Conservation (phyloP, 257 asterid genomes). For the Solanum okadae region DNA sequence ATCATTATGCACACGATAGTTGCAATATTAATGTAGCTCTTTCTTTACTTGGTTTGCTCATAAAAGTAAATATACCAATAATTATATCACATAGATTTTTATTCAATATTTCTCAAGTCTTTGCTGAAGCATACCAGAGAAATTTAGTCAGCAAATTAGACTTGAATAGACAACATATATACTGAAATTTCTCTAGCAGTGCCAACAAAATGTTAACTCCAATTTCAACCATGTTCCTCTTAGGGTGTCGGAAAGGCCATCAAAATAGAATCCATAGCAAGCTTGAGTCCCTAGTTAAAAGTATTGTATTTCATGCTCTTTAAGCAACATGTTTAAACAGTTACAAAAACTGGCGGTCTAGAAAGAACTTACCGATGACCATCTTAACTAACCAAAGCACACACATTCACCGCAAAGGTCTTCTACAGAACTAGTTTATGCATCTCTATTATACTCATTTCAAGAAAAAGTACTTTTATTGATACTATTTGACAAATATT, state of each 20-base stretch:
- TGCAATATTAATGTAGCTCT: background rate
- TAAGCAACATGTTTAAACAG: background rate
- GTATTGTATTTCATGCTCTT: background rate
- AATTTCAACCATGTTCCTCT: background rate
- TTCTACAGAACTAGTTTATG: background rate
- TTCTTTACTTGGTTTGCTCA: background rate
- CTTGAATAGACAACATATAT: background rate
- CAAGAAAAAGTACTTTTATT: background rate
- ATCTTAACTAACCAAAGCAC: background rate
- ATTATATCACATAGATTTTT: background rate
- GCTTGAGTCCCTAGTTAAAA: background rate
- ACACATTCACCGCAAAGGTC: background rate
- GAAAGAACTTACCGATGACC: background rate
- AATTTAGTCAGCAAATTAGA: background rate
- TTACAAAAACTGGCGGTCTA: background rate
- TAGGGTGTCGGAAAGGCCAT: background rate
- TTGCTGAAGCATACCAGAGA: background rate
- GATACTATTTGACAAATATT: background rate
- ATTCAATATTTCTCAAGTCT: background rate
- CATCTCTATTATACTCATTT: background rate
- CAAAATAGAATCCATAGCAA: background rate
- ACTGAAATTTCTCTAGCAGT: background rate
- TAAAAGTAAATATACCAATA: background rate
- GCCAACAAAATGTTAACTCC: background rate
- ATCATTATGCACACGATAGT: background rate